Percentiles rank a stretch among this genome's conserved stretches.
Evolutionary conservation across 345 rosid genomes (phyloP).

Genomic region (Brassica nigra): DNA sequence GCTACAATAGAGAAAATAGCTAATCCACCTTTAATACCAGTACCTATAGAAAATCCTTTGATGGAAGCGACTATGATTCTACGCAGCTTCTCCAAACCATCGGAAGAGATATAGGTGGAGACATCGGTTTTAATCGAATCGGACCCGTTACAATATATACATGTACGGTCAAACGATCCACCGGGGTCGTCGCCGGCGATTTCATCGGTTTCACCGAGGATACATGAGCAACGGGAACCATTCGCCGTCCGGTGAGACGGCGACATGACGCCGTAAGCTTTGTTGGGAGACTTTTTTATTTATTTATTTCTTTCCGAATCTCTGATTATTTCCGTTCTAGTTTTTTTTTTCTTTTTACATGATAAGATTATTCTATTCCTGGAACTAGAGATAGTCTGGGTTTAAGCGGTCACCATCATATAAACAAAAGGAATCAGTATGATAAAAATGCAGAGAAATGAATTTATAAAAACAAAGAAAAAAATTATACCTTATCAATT

Average conservation of each 20-base stretch:
- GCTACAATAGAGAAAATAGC: constrained; percentile 75
- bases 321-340: no score
- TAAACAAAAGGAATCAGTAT: no score
- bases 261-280: constrained; percentile 35
- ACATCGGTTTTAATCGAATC: constrained; percentile 34
- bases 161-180: constrained; percentile 3
- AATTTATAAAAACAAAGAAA: no score
- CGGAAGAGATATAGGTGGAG: constrained; percentile 40
- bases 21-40: constrained; percentile 93
- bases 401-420: no score
- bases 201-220: constrained; percentile 34
- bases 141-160: constrained; percentile 41
- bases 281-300: no score
- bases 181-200: constrained; percentile 9
- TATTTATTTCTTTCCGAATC: no score
- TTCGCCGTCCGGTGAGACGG: constrained; percentile 19
- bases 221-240: constrained; percentile 29
- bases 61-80: constrained; percentile 66
- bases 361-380: no score
- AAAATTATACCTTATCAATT: no score
- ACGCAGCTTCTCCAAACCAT: constrained; percentile 65
- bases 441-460: no score
- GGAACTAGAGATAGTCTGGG: no score
- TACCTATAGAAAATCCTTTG: constrained; percentile 90
- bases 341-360: no score